Evolutionary conservation across 108 stramenopile genomes (phyloP).

Genomic region (Craspedostauros australis): DNA sequence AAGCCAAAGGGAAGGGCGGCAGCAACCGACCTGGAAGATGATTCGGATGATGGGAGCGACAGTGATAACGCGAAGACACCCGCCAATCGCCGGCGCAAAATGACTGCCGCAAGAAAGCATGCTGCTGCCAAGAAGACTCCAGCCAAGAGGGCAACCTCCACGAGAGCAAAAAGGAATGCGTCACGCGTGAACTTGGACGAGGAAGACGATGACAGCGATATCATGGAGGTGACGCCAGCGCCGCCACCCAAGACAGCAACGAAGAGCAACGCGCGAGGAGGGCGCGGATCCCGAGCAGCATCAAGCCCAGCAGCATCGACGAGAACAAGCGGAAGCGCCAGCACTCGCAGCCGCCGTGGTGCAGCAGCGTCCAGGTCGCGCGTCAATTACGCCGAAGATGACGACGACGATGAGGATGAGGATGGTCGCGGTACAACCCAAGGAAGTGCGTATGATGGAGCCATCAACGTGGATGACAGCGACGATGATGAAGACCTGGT

Average conservation of each 20-base stretch:
- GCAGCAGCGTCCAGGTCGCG: not conserved
- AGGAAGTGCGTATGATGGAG: constrained; percentile 1
- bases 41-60: not conserved
- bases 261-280: not conserved
- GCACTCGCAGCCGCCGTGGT: not conserved
- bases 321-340: not conserved
- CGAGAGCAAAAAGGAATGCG: no score
- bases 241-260: not conserved
- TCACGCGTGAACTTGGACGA: no score
- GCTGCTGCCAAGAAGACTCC: no score
- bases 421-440: not conserved
- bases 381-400: not conserved
- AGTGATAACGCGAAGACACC: not conserved
- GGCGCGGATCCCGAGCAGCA: not conserved
- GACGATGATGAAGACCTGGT: not conserved
- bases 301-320: not conserved
- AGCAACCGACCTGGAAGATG: not conserved
- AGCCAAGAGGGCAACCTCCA: no score
- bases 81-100: not conserved
- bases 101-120: no score
- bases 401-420: not conserved
- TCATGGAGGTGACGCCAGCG: not conserved
- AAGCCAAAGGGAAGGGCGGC: not conserved
- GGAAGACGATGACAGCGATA: no score
- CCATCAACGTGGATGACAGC: not conserved